Evolutionary conservation across 208 protist species (phyloP).

Genomic region (Wallacemonas sp.): DNA sequence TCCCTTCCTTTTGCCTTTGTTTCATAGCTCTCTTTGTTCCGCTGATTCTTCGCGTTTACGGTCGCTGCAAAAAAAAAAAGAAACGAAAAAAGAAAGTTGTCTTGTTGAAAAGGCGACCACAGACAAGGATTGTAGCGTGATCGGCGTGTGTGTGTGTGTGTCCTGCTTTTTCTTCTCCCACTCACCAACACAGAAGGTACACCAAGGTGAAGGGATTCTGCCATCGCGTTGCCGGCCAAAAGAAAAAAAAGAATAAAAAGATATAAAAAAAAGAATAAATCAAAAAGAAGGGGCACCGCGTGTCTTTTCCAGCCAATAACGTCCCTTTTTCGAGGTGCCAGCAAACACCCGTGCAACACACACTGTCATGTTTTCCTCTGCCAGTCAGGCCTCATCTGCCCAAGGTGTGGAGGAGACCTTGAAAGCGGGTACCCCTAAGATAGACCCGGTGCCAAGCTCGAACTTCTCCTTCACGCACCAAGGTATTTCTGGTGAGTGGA

Average conservation of each 20-base stretch:
- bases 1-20: not conserved
- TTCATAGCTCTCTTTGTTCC: not conserved
- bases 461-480: not conserved
- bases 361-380: not conserved
- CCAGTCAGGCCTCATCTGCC: not conserved
- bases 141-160: not conserved
- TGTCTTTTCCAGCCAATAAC: too few species aligned
- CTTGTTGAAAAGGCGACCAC: too few species aligned
- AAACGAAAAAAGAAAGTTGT: not conserved
- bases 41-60: not conserved
- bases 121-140: not conserved
- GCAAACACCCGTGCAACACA: too few species aligned
- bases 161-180: not conserved
- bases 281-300: not conserved
- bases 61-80: not conserved
- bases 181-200: not conserved
- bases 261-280: not conserved
- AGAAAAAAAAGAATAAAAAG: not conserved
- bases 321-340: too few species aligned
- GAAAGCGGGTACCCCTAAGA: too few species aligned
- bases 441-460: not conserved
- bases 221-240: not conserved
- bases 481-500: not conserved
- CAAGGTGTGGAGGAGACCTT: not conserved
- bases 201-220: too few species aligned